Evolutionary conservation across 441 rosid genomes (phyloP).

Genomic region (Populus hybrid): DNA sequence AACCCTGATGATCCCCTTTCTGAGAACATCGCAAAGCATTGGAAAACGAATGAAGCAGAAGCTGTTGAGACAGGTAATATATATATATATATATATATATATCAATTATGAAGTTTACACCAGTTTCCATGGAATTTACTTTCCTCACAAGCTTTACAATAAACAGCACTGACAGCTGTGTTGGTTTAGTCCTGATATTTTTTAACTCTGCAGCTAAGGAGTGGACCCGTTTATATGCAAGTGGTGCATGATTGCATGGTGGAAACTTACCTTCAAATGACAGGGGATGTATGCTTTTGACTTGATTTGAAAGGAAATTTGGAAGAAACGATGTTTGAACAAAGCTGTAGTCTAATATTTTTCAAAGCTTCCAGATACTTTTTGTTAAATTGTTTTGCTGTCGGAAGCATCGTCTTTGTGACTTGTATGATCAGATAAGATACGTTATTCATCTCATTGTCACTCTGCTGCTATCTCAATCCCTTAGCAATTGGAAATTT

Average conservation of each 20-base stretch:
- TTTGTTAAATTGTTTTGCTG: slow-evolving; percentile 13
- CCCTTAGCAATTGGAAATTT: neutral
- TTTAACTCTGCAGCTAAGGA: slow-evolving; percentile 71
- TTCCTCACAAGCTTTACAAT: neutral
- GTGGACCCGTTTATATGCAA: slow-evolving; percentile 96
- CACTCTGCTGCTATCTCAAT: neutral
- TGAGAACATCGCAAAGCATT: slow-evolving; percentile 98
- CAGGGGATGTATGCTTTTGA: slow-evolving; percentile 38
- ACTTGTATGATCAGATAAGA: slow-evolving; percentile 23
- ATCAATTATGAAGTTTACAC: neutral
- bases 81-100: neutral
- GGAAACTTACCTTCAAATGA: slow-evolving; percentile 22
- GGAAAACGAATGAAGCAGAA: slow-evolving; percentile 95
- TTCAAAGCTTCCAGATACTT: slow-evolving; percentile 26
- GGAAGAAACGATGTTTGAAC: slow-evolving; percentile 37
- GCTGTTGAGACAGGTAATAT: slow-evolving; percentile 94
- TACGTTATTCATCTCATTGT: neutral
- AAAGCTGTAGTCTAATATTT: slow-evolving; percentile 21
- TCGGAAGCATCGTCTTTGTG: slow-evolving; percentile 25
- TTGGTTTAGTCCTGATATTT: neutral
- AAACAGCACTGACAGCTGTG: neutral
- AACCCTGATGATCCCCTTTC: slow-evolving; percentile 99
- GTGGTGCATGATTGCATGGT: slow-evolving; percentile 60
- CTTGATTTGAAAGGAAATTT: slow-evolving; percentile 35
- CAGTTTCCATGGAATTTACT: neutral